Evolutionary conservation across 208 protist species (phyloP), one percentile per base, ranked within the genome.

Genomic region (Acanthamoeba royreba): DNA sequence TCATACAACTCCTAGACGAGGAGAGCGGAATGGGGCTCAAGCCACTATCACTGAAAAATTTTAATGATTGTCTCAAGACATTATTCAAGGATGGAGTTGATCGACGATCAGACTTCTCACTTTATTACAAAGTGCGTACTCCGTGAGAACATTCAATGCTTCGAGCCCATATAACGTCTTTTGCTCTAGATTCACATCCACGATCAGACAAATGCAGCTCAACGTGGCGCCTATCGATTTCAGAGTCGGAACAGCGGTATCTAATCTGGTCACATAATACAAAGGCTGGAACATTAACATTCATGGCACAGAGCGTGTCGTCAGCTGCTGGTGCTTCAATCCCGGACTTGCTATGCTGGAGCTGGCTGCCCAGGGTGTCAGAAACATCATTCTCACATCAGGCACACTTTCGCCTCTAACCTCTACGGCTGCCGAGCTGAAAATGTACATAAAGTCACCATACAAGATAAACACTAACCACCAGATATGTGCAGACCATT

Each of bases 291-390:
- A 61, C 22, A 28, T 61, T 61, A 61, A 61, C 17, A 77, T 40
- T 77, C 22, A 35, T 77, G 15, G 66, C 11, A 17, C 69, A 90
- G 83, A 90, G n/a, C 93, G 63, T 2, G 89, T 38, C 25, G 83
- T 99, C 31, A 97, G 97, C 43, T 98, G 98, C 92, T 99, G 98
- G 99, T 98, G 97, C 85, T 96, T 99, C 92, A 98, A 98, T 93
- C 97, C 97, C 7, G 92, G 91, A 15, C 42, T 97, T 95, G 94
- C 98, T 19, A 94, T 99, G 96, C 93, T 95, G 95, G 45, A 97
- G 96, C 93, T 98, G 91, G 8, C 58, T 2, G 11, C 17, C 0
- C 31, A 93, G 46, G 47, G 53, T 0, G 95, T 96, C 33, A 94
- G 97, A 55, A 97, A 96, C 33, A 91, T 99, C 25, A 97, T 99